These are phyloP conservation scores for Uncinocarpus reesii DNA, from an alignment of 2,329 filamentous ascomycete genomes.

Conservation along the genomic window DNA sequence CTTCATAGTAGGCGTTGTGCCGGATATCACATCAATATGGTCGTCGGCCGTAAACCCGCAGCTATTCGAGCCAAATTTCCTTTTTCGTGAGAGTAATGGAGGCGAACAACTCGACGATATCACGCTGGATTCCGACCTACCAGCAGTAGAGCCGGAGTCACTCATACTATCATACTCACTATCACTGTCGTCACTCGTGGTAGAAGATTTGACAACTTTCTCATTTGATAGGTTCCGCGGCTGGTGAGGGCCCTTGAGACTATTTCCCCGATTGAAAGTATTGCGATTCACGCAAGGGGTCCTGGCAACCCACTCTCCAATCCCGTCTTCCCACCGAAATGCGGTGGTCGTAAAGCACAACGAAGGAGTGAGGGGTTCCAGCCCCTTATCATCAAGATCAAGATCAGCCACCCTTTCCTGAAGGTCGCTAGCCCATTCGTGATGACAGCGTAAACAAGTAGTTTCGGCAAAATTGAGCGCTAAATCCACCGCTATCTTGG, in stretches of 20 bases:
- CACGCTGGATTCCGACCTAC: slow-evolving; percentile 2
- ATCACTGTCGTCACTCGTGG: slow-evolving; percentile 1
- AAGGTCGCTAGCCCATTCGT: slow-evolving; percentile 32
- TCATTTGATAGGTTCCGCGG: background rate
- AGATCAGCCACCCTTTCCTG: slow-evolving; percentile 26
- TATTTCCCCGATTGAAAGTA: background rate
- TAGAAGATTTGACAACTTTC: background rate
- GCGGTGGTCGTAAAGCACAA: slow-evolving; percentile 16
- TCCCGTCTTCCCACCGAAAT: slow-evolving; percentile 48
- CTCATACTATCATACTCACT: slow-evolving; percentile 2
- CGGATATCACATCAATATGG: background rate
- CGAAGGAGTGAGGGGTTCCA: slow-evolving; percentile 17
- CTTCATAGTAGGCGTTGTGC: background rate
- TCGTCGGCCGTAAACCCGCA: background rate
- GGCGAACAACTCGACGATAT: slow-evolving; percentile 4
- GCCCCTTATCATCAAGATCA: slow-evolving; percentile 14
- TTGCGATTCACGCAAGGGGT: slow-evolving; percentile 5
- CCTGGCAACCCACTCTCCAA: slow-evolving; percentile 47
- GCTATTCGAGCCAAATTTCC: slow-evolving; percentile 3
- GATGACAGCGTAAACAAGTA: slow-evolving; percentile 30
- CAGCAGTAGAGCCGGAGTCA: background rate
- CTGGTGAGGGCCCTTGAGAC: background rate
- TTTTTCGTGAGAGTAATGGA: slow-evolving; percentile 4
- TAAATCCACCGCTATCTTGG: slow-evolving; percentile 30
- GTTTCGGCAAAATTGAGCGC: slow-evolving; percentile 34